Evolutionary conservation across 495 filamentous ascomycete species (phyloP).

Genomic region (Penicillium pancosmium): DNA sequence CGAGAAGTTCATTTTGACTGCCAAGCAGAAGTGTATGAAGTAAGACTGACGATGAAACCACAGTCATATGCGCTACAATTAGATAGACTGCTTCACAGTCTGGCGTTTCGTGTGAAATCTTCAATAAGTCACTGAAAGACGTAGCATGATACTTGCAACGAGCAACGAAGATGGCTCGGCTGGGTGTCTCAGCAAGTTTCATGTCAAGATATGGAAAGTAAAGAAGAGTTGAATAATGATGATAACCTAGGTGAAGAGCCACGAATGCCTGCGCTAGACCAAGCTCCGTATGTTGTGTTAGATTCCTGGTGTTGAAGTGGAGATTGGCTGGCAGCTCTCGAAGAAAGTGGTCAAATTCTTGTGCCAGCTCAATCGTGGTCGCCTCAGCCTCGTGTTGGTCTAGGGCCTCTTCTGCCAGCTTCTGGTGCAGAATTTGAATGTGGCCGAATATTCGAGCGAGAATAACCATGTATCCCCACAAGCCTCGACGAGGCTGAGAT

Average conservation of each 20-base stretch:
- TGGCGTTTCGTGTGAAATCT: constrained; percentile 10
- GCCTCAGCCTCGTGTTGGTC: constrained; percentile 12
- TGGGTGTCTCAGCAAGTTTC: constrained; percentile 7
- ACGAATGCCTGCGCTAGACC: constrained; percentile 30
- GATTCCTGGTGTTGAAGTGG: constrained; percentile 17
- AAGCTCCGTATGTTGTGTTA: constrained; percentile 19
- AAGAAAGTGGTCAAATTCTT: constrained; percentile 18
- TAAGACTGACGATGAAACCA: constrained; percentile 31
- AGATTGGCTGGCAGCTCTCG: constrained; percentile 12
- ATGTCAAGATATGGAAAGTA: constrained; percentile 31
- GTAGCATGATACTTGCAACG: constrained; percentile 33
- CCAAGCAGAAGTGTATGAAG: constrained; percentile 35
- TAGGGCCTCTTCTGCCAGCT: constrained; percentile 15
- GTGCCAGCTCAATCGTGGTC: constrained; percentile 11
- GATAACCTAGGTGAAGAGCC: constrained; percentile 33
- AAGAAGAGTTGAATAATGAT: constrained; percentile 33
- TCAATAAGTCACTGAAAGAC: constrained; percentile 27
- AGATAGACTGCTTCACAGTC: constrained; percentile 30
- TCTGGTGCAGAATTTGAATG: constrained; percentile 22
- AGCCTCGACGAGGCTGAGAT: constrained; percentile 4
- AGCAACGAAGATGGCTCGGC: constrained; percentile 16
- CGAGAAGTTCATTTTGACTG: constrained; percentile 20
- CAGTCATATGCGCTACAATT: constrained; percentile 35
- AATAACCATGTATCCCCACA: constrained; percentile 27
- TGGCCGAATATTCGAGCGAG: constrained; percentile 23